phyloP scores from a whole-genome alignment of 345 rosid species.

The Eucalyptus brandiana region DNA sequence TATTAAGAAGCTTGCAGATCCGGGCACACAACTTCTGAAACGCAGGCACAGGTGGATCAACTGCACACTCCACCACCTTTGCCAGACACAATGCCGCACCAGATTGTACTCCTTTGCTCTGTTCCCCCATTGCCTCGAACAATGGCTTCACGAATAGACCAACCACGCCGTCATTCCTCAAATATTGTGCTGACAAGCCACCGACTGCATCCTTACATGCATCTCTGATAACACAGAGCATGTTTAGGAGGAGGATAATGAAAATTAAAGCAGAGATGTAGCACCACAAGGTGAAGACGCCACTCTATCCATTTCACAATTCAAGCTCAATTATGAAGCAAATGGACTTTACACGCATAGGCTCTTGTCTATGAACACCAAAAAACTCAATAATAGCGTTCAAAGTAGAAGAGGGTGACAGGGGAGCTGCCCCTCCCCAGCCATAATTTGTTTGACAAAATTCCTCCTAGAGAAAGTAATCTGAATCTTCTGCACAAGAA shows the following conservation, averaged over 20 bases:
- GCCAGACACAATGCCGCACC: slow-evolving; percentile 92
- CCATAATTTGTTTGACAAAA: background rate
- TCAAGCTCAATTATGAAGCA: background rate
- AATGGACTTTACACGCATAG: background rate
- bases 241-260: background rate
- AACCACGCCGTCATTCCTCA: slow-evolving; percentile 51
- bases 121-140: slow-evolving; percentile 97
- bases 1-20: slow-evolving; percentile 83
- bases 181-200: slow-evolving; percentile 48
- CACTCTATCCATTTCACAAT: background rate
- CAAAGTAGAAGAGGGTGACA: background rate
- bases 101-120: slow-evolving; percentile 80
- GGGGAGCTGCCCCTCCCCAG: background rate
- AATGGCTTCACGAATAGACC: slow-evolving; percentile 79
- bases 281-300: background rate
- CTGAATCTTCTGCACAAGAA: background rate
- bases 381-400: background rate
- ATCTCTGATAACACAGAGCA: slow-evolving; percentile 37
- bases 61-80: slow-evolving; percentile 76
- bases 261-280: background rate
- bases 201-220: slow-evolving; percentile 91
- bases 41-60: slow-evolving; percentile 38
- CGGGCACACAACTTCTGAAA: slow-evolving; percentile 85
- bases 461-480: background rate
- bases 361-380: background rate